phyloP scores from a whole-genome alignment of 176 grass and related monocot species.

The Stipa capillata region DNA sequence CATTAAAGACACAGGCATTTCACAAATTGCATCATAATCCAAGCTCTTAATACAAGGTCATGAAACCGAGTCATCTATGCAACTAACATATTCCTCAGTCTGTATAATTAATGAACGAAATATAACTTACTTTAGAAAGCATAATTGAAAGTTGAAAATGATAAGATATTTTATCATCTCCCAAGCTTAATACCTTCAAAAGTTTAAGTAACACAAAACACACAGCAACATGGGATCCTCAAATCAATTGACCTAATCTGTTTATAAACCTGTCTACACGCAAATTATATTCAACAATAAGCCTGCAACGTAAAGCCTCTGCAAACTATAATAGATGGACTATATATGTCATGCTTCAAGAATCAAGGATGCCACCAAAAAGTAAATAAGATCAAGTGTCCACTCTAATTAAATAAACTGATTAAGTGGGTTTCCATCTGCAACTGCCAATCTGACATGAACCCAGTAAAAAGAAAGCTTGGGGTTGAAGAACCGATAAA shows the following conservation, averaged over 20 bases:
- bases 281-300: conserved; percentile 7
- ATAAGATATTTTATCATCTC: conserved; percentile 4
- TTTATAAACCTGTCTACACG: neutral
- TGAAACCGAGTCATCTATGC: neutral
- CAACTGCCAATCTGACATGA: too few relatives aligned
- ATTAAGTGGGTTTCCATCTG: too few relatives aligned
- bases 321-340: too few relatives aligned
- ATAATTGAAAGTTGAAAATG: neutral
- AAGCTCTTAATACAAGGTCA: neutral
- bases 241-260: neutral
- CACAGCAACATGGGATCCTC: neutral
- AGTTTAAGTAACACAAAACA: neutral
- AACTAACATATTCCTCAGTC: neutral
- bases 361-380: too few relatives aligned
- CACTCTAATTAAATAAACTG: too few relatives aligned
- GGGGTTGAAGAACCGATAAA: neutral
- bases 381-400: too few relatives aligned
- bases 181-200: neutral
- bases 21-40: conserved; percentile 10
- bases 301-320: too few relatives aligned
- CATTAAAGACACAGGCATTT: conserved; percentile 20
- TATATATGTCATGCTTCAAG: too few relatives aligned
- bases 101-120: neutral
- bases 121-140: neutral
- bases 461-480: neutral